Conservation (phyloP, 495 filamentous ascomycete species). For the Astrothelium macrocarpum region DNA sequence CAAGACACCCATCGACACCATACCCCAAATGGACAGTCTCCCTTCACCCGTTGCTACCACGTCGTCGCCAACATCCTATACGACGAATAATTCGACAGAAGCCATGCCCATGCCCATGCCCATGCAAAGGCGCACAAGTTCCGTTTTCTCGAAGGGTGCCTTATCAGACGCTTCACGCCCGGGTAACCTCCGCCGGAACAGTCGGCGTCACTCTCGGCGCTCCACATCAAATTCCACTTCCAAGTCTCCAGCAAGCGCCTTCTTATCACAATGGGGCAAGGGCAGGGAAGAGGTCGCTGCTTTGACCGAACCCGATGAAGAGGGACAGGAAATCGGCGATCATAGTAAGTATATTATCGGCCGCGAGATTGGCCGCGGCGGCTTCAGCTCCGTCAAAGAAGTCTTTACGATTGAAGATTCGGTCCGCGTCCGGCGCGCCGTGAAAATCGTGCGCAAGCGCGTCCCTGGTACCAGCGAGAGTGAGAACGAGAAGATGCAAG, state of each 20-base stretch:
- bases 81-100: not conserved
- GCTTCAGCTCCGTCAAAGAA: constrained; percentile 64
- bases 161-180: not conserved
- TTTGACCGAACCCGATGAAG: constrained; percentile 51
- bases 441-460: constrained; percentile 65
- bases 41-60: constrained; percentile 2
- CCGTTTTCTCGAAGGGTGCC: not conserved
- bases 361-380: constrained; percentile 58
- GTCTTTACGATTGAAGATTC: constrained; percentile 55
- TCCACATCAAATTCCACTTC: constrained; percentile 28
- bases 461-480: constrained; percentile 44
- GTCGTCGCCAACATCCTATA: not conserved
- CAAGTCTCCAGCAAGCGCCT: constrained; percentile 42
- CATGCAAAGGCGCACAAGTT: not conserved
- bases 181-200: not conserved
- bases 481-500: constrained; percentile 61
- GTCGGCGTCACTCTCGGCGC: constrained; percentile 18
- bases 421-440: constrained; percentile 43
- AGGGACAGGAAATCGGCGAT: constrained; percentile 62
- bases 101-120: not conserved
- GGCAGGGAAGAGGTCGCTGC: constrained; percentile 30
- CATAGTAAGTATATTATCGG: constrained; percentile 58
- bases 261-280: constrained; percentile 47
- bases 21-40: constrained; percentile 5
- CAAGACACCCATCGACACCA: not conserved